Evolutionary conservation across 2,329 filamentous ascomycete species (phyloP), one percentile per base, ranked within the genome.

Genomic region (Alternaria arborescens): DNA sequence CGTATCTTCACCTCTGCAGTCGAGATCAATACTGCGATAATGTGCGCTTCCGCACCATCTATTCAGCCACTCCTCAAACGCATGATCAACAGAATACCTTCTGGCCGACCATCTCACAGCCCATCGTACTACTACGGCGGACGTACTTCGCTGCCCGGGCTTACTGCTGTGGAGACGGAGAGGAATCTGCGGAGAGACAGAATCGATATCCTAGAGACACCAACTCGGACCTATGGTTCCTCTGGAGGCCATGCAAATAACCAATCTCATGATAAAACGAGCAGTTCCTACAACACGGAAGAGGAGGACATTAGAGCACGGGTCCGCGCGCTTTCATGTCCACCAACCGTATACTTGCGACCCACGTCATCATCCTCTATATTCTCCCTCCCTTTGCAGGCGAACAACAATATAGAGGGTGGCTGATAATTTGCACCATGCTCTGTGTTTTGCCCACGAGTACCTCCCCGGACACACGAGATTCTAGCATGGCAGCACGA

Each of bases 1-100:
- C 24, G 24, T 26, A 26, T 26, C 24, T 26, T 26, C 24, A 0
- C 24, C 24, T 26, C 24, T 26, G 24, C 24, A 26, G 65, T 74
- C 28, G 70, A 74, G 38, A 60, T 72, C 52, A 72, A 74, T 40
- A 71, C 68, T 2, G 70, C 66, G 1, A 72, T 74, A 10, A 64
- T 71, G 8, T 71, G 67, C 48, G 69, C 71, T 4, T 71, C 68
- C 2, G 63, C 58, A 3, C 71, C 71, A 16, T 71, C 67, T 11
- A 57, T 72, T 1, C 70, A 74, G 40, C 70, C 70, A 4, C 55
- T 71, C 6, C 55, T 71, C 54, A 62, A 64, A 41, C 53, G 55
- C 22, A 40, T 66, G 14, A 68, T 71, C 40, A 56, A 58, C 14
- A 58, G 60, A 38, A 26, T 71, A 2, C 48, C 53, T 11, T 42